Evolutionary conservation across 2,329 filamentous ascomycete genomes (phyloP).

Genomic region (Cordyceps javanica): DNA sequence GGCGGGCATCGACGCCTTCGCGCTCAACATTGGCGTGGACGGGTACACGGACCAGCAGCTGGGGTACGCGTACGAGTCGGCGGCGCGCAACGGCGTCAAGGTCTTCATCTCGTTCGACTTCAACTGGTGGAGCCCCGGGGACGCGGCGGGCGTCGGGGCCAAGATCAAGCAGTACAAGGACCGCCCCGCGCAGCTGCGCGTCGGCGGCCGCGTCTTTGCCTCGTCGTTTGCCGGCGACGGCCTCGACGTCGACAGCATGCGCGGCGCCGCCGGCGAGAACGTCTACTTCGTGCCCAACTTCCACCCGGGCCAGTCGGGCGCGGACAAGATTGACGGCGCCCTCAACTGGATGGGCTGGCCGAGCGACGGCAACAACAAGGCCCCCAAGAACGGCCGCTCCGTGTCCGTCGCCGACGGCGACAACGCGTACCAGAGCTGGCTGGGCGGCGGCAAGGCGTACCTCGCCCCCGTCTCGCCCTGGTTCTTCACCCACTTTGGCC

Average conservation of each 20-base stretch:
- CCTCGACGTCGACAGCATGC: constrained; percentile 36
- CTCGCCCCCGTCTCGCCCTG: constrained; percentile 37
- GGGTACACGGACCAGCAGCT: constrained; percentile 24
- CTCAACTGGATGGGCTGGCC: constrained; percentile 44
- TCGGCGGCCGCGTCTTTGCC: constrained; percentile 44
- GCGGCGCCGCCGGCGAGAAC: constrained; percentile 34
- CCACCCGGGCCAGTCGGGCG: constrained; percentile 31
- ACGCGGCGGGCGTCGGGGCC: constrained; percentile 34
- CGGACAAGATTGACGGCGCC: constrained; percentile 38
- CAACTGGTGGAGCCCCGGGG: constrained; percentile 35
- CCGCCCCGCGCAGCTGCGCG: constrained; percentile 39
- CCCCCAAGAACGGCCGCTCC: constrained; percentile 32
- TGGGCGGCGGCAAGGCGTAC: constrained; percentile 39
- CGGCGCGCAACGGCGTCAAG: constrained; percentile 37
- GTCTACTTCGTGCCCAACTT: constrained; percentile 47
- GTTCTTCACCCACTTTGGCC: constrained; percentile 46
- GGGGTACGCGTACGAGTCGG: constrained; percentile 20
- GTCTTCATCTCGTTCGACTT: constrained; percentile 53
- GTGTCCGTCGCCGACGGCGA: constrained; percentile 37
- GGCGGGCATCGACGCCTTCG: constrained; percentile 42
- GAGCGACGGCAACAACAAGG: constrained; percentile 41
- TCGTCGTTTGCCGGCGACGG: constrained; percentile 48
- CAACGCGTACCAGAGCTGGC: constrained; percentile 26
- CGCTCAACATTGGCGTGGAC: constrained; percentile 44
- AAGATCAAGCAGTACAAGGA: constrained; percentile 40